Evolutionary conservation across 1,284 basidiomycete genomes (phyloP), one percentile per base, ranked within the genome.

Genomic region (Phlebopus sp.): DNA sequence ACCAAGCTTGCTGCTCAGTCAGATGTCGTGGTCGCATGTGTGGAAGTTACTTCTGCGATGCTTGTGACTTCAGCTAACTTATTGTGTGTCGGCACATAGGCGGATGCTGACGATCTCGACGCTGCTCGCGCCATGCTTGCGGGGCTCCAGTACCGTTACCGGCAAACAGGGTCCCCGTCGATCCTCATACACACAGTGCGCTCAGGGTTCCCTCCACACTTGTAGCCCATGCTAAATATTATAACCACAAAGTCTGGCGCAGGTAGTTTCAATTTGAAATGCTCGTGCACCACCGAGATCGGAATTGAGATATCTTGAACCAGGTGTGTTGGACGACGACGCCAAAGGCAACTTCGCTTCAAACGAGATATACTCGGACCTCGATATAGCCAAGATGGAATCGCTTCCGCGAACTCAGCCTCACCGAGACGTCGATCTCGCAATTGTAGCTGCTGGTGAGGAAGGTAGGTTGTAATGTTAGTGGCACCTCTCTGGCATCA

Each of bases 1-100:
- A 61, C 59, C 38, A 54, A 64, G 14, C 58, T 73, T 14, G 69
- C 77, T 0, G 62, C 68, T 19, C 60, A 70, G 25, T 69, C 77
- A 7, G 75, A 81, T 56, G 57, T 81, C 11, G 71, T 79, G 2
- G 64, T 79, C 50, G 64, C 72, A 21, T 72, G 70, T 42, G 78
- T 78, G 50, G 71, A 57, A 30, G 21, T 31, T 6, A 27, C 29
- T 25, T 44, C 14, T 4, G 23, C 11, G 27, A 29, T 19, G 21
- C 17, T 14, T 36, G 30, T 10, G 13, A 29, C 1, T 23, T 10
- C 4, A 31, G 23, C 7, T 35, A 14, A 46, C 40, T 11, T 2
- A 25, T 29, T 8, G 10, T 29, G 10, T 0, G 11, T 18, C 1
- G 5, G 17, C 23, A 10, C n/a, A 4, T 46, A 63, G 54, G 57